phyloP scores from a whole-genome alignment of 176 grass and related monocot species.

The Musa beccarii region DNA sequence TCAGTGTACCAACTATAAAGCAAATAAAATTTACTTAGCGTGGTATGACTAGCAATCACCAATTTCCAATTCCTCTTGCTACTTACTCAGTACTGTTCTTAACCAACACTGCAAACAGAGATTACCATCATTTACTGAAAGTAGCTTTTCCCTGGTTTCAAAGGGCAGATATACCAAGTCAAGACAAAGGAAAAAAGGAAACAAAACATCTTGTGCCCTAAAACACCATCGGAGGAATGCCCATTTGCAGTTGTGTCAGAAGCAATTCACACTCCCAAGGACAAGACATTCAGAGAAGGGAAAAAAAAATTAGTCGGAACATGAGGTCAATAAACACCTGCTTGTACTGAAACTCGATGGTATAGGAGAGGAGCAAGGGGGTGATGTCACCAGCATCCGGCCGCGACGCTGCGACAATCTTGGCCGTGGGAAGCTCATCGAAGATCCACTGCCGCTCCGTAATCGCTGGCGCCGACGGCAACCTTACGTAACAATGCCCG shows the following conservation, averaged over 20 bases:
- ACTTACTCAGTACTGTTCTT: neutral
- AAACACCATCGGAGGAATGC: neutral
- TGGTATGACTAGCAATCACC: neutral
- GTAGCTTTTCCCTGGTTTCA: neutral
- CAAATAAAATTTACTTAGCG: neutral
- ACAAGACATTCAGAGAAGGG: conserved; percentile 1
- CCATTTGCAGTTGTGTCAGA: no score
- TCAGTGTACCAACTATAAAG: neutral
- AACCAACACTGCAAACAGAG: neutral
- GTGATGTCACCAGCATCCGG: conserved; percentile 38
- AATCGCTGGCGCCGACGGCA: conserved; percentile 23
- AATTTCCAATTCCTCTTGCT: neutral
- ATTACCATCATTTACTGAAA: neutral
- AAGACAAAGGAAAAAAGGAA: neutral
- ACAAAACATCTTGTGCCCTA: neutral
- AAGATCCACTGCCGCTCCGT: conserved; percentile 20
- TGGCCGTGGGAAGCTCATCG: conserved; percentile 33
- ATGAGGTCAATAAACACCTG: conserved; percentile 14
- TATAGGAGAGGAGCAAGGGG: conserved; percentile 50
- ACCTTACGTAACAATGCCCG: conserved; percentile 39
- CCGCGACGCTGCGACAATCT: conserved; percentile 30
- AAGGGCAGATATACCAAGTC: neutral
- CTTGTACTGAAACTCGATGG: conserved; percentile 40
- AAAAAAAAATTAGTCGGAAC: neutral
- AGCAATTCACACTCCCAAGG: neutral